These are phyloP conservation scores for Asterochloris erici DNA, from an alignment of 139 green algal genomes.

Conservation along the genomic window DNA sequence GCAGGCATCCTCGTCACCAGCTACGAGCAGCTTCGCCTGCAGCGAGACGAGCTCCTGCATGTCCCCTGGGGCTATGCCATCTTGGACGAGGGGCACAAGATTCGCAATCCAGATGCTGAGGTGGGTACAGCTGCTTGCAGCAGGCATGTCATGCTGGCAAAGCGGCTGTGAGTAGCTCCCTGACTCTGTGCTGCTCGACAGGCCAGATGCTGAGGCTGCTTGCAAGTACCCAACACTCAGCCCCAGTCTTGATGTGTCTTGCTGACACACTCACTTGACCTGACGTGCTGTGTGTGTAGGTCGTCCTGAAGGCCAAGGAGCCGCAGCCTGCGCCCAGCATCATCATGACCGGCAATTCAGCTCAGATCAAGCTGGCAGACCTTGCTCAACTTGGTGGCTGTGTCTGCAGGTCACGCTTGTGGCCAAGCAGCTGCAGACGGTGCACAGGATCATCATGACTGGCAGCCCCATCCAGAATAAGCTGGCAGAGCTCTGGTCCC, in stretches of 20 bases:
- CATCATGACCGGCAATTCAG: constrained; percentile 90
- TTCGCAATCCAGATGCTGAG: constrained; percentile 94
- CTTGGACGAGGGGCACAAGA: constrained; percentile 96
- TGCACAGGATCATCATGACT: constrained; percentile 89
- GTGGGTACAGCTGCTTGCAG: constrained; percentile 27
- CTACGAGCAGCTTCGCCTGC: constrained; percentile 88
- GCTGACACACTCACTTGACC: no score
- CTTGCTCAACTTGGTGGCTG: no score
- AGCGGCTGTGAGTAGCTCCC: constrained; percentile 10
- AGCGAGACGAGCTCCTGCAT: constrained; percentile 63
- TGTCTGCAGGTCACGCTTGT: constrained; percentile 36
- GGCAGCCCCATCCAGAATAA: constrained; percentile 96
- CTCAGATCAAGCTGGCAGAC: constrained; percentile 96
- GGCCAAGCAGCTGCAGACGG: constrained; percentile 55
- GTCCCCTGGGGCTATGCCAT: constrained; percentile 88
- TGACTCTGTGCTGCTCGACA: no score
- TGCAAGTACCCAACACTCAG: no score
- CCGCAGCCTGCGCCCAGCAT: constrained; percentile 72
- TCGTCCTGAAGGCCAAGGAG: constrained; percentile 51
- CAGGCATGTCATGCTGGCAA: constrained; percentile 28
- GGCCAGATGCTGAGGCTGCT: no score
- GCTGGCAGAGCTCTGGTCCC: constrained; percentile 94
- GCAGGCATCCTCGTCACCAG: constrained; percentile 81
- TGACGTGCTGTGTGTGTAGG: constrained; percentile 13
- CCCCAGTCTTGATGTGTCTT: no score